Base-by-base conservation (phyloP, 371 early-diverging fungal species). In the Mucor irregularis region DNA sequence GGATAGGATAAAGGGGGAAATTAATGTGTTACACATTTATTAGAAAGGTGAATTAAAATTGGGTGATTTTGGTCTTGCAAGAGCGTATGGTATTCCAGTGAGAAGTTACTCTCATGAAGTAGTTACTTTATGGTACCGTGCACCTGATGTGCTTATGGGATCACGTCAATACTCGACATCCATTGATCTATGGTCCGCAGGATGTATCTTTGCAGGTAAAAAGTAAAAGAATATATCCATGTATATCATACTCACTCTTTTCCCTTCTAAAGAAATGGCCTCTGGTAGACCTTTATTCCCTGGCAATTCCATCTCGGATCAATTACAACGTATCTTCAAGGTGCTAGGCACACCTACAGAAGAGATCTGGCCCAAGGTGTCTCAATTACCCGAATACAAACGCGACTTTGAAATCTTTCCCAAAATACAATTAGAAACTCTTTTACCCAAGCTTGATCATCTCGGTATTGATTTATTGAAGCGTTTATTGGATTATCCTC, bases 101-200 rank as follows among this genome's bases (percentile, higher is more conserved):
- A 82, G 94, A 68, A 93, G 93, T 58, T 99, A 97, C 69, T 97
- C 99, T 6, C 93, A 96, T 68, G 99, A 99, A 76, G 92, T 93
- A 9, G 93, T 93, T 29, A 93, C 94, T 13, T 72, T 93, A 52
- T 93, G 93, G 93, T 99, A 99, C 73, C 88, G 99, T 60, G 93
- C 99, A 3, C 99, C 99, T 2, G 99, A 99, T 76, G 96, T 99
- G n/a, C 69, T 99, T 31, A 87, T 98, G 89, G 99, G 99, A 5
- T 92, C 93, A 28, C 86, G 94, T 58, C 92, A 96, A 58, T 99
- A 99, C 69, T 88, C 92, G 13, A 97, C 95, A 16, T 94, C 95
- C 4, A 96, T 99, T 59, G 99, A 99, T 78, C 84, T 99, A 35
- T 99, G 99, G 99, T 95, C 96, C 28, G 88, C 95, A 21, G 99